Evolutionary conservation across 208 protist species (phyloP), one percentile per base, ranked within the genome.

Genomic region (Leishmania mexicana): DNA sequence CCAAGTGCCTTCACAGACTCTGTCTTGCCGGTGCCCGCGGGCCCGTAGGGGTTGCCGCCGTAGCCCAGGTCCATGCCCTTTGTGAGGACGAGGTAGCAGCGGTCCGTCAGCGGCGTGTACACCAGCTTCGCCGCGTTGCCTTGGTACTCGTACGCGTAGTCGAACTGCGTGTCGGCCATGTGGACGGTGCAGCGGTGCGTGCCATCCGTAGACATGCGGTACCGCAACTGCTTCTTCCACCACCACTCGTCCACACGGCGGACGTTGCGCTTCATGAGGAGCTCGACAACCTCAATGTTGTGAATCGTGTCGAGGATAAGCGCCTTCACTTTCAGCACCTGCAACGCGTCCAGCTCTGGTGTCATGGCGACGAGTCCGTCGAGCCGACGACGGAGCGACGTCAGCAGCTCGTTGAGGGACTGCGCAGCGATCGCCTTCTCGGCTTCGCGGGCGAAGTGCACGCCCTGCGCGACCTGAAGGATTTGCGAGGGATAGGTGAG

Each of bases 221-320:
- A 99, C 7, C 99, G 97, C 76, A 99, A 91, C 89, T 99, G 98
- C 89, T 99, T 99, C 78, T 98, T 97, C 99, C 99, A 99, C 83
- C 92, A 93, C 98, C 98, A 99, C 76, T 92, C 84, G 28, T 90
- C 87, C 13, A 89, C 81, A 13, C 60, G 67, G 8, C 76, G 83
- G n/a, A 96, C 90, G 45, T 83, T 38, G 65, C 91, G 90, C 24
- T 68, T 42, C 38, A 89, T 78, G 58, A 99, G 90, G 58, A 97
- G 81, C 71, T 98, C 93, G 15, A 98, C 89, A 60, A 99, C 93
- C 71, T 99, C 97, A 35, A 98, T 93, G 86, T 97, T 96, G 94
- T 99, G 98, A 78, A 99, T 99, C 1, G 99, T 85, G 83, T 99
- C 98, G 53, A 99, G 86, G 47, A 99, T 95, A 42, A 99, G 93